A percentile compares a stretch with the other conserved stretches of the same genome.
phyloP scores from a whole-genome alignment of 805 yeast species.

The Kazachstania africana region DNA sequence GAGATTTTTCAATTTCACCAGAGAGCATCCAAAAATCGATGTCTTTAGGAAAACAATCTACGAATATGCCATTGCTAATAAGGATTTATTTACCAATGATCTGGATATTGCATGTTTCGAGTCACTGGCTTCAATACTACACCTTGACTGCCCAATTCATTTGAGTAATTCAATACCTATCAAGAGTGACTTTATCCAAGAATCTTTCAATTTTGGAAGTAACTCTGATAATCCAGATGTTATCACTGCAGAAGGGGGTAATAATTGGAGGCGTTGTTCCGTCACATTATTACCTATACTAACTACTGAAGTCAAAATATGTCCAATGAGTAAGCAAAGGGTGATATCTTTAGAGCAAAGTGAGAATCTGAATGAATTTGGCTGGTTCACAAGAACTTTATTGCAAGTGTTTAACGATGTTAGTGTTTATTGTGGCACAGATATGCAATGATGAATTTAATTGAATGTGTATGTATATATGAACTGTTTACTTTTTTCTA shows the following conservation, averaged over 20 bases:
- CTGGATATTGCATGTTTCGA: neutral
- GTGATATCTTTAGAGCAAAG: conserved; percentile 17
- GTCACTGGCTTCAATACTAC: neutral
- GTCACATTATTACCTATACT: conserved; percentile 29
- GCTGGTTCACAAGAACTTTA: conserved; percentile 25
- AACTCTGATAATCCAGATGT: conserved; percentile 6
- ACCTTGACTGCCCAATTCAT: too few relatives aligned
- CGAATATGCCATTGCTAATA: neutral
- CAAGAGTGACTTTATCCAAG: conserved; percentile 21
- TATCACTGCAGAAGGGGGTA: conserved; percentile 18
- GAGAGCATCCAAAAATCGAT: conserved; percentile 5
- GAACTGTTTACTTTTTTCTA: neutral
- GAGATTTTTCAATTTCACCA: conserved; percentile 15
- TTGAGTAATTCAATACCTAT: conserved; percentile 2
- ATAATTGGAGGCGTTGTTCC: conserved; percentile 30
- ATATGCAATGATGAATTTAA: conserved; percentile 1
- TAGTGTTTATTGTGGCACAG: conserved; percentile 22
- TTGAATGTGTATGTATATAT: neutral
- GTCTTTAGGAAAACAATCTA: neutral
- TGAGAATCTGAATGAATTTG: conserved; percentile 21
- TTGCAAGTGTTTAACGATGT: conserved; percentile 14
- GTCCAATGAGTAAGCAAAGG: conserved; percentile 26
- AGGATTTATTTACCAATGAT: conserved; percentile 8
- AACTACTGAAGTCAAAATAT: conserved; percentile 24
- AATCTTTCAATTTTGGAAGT: conserved; percentile 13